Conservation (phyloP, 2,329 filamentous ascomycete genomes). For the Sporothrix sp. region DNA sequence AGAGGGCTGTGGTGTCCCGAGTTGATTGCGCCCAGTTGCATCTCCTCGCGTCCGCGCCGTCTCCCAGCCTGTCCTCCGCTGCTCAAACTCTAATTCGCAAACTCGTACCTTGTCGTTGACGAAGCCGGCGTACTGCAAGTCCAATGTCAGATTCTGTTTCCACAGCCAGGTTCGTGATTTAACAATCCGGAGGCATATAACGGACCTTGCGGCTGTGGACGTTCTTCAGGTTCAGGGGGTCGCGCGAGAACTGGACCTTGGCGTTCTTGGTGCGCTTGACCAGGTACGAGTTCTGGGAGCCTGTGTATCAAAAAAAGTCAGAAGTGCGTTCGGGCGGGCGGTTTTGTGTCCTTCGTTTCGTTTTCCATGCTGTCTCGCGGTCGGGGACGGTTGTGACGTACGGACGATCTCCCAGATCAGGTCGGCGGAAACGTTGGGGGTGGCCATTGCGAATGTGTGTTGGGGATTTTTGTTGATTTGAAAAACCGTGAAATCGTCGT, state of each 20-base stretch:
- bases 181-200: not conserved
- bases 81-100: not conserved
- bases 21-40: not conserved
- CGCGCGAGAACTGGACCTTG: constrained; percentile 82
- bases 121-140: constrained; percentile 71
- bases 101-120: constrained; percentile 77
- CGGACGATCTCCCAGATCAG: constrained; percentile 91
- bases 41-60: too few species aligned
- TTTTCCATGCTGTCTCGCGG: not conserved
- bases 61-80: too few species aligned
- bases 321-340: too few species aligned
- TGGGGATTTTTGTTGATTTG: constrained; percentile 5
- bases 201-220: constrained; percentile 79
- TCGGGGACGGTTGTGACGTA: constrained; percentile 44
- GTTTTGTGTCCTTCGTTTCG: not conserved
- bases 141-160: constrained; percentile 9
- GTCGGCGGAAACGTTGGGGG: constrained; percentile 76
- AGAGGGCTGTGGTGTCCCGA: too few species aligned
- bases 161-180: too few species aligned
- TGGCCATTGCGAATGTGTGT: constrained; percentile 32
- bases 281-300: constrained; percentile 80
- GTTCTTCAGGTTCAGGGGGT: constrained; percentile 90
- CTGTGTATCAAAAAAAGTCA: constrained; percentile 36
- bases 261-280: constrained; percentile 77
- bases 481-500: constrained; percentile 3